Percentiles rank a stretch among this genome's conserved stretches.
Evolutionary conservation across 306 rosid species (phyloP).

Genomic region (Prunus salicina): DNA sequence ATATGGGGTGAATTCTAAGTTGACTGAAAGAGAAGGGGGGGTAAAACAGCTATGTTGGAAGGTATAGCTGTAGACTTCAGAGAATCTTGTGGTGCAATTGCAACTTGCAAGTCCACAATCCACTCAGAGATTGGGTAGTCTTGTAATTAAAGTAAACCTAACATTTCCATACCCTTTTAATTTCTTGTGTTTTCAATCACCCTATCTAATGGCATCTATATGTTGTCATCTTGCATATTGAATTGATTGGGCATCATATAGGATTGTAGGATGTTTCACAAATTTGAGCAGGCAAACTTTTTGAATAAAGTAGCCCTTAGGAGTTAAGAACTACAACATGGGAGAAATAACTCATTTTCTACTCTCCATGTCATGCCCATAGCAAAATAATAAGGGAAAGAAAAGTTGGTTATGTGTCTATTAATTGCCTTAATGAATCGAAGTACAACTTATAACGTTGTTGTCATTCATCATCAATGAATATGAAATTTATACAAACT

Average conservation of each 20-base stretch:
- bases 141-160: not conserved
- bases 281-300: constrained; percentile 6
- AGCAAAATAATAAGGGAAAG: not conserved
- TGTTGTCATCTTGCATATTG: not conserved
- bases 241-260: not conserved
- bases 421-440: not conserved
- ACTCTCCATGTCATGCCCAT: constrained; percentile 3
- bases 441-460: not conserved
- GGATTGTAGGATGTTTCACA: constrained; percentile 4
- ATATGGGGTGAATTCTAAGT: not conserved
- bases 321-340: not conserved
- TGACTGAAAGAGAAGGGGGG: not conserved
- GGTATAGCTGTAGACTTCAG: not conserved
- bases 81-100: not conserved
- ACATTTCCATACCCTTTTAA: not conserved
- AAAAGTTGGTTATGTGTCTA: not conserved
- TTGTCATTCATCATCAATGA: not conserved
- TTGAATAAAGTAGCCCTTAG: not conserved
- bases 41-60: not conserved
- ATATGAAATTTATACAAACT: not conserved
- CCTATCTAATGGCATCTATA: not conserved
- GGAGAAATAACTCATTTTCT: not conserved
- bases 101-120: not conserved
- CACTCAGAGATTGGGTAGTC: not conserved
- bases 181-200: not conserved